These are phyloP conservation scores for Solanum tarapatanum DNA, from an alignment of 257 asterid genomes.

Conservation along the genomic window DNA sequence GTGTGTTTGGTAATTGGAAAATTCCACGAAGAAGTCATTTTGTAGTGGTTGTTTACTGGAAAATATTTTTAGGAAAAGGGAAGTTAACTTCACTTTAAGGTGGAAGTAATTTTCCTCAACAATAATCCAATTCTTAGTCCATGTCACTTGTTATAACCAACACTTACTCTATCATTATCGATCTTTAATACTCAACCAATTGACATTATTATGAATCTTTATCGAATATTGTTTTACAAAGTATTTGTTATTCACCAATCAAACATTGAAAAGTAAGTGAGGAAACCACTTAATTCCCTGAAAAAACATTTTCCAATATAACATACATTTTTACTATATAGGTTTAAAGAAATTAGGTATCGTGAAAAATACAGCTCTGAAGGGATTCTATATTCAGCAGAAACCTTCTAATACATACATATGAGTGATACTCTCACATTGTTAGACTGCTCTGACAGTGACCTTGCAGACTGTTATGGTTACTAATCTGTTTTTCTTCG, in stretches of 20 bases:
- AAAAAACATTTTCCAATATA: not conserved
- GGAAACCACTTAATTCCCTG: not conserved
- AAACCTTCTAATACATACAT: not conserved
- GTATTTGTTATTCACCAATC: not conserved
- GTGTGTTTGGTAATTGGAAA: not conserved
- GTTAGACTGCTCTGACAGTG: not conserved
- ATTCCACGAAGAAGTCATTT: not conserved
- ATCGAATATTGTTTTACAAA: not conserved
- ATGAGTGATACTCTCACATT: not conserved
- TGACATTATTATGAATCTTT: not conserved
- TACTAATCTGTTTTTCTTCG: not conserved
- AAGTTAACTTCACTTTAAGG: not conserved
- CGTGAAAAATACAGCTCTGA: not conserved
- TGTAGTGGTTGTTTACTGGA: not conserved
- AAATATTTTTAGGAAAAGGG: not conserved
- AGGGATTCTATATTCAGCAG: not conserved
- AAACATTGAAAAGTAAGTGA: not conserved
- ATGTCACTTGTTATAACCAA: not conserved
- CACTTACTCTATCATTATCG: not conserved
- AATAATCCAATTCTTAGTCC: not conserved
- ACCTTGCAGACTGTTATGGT: not conserved
- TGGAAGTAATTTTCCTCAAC: not conserved
- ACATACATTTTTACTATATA: not conserved
- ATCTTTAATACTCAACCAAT: not conserved
- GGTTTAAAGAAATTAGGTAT: not conserved